Conservation (phyloP, 805 yeast species). For the Myxozyma neotropica region DNA sequence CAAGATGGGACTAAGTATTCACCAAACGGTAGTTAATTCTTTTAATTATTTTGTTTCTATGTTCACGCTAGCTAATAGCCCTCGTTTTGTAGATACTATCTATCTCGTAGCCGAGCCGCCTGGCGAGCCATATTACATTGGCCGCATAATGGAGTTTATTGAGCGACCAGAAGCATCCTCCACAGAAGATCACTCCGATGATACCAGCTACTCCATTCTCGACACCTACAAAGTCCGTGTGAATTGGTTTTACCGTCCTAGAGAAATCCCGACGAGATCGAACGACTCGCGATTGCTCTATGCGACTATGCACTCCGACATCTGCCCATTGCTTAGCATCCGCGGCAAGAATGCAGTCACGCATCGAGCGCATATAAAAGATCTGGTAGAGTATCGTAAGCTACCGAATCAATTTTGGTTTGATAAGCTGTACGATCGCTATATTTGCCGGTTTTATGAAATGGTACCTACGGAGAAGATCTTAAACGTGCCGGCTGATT, state of each 20-base stretch:
- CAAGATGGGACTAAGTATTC: conserved; percentile 37
- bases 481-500: conserved; percentile 59
- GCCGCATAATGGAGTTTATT: conserved; percentile 75
- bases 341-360: conserved; percentile 75
- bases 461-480: conserved; percentile 65
- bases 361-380: conserved; percentile 67
- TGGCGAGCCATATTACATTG: conserved; percentile 91
- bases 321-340: conserved; percentile 72
- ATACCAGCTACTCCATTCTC: conserved; percentile 47
- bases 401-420: conserved; percentile 78
- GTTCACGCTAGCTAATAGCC: neutral
- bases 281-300: conserved; percentile 73
- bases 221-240: conserved; percentile 63
- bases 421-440: conserved; percentile 81
- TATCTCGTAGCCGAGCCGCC: conserved; percentile 91
- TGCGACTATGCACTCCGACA: conserved; percentile 84
- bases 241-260: conserved; percentile 90
- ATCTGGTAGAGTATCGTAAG: conserved; percentile 56
- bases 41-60: neutral
- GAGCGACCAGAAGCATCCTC: conserved; percentile 37
- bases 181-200: neutral
- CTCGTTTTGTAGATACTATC: conserved; percentile 54
- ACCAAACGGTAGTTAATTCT: conserved; percentile 39
- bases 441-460: conserved; percentile 80
- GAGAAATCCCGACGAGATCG: conserved; percentile 72